Evolutionary conservation across 352 stramenopile genomes (phyloP), one percentile per base, ranked within the genome.

Genomic region (Thalassiosira mediterranea): DNA sequence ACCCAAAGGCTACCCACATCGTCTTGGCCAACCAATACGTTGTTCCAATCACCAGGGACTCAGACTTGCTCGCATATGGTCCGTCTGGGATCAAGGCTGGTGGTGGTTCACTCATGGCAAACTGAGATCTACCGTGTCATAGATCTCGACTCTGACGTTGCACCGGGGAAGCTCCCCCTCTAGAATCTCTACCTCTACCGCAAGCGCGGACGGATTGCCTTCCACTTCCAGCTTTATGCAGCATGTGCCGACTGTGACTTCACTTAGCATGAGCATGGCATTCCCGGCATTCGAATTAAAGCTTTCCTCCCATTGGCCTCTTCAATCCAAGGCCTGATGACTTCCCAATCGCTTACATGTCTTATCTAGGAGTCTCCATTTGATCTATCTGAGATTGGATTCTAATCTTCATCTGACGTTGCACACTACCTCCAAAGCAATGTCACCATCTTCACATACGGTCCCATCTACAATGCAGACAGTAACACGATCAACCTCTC

Each of bases 151-250:
- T 40, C 26, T 19, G 31, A 54, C 13, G 26, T 11, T 4, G n/a
- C 17, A 42, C 15, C 49, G 25, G 48, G 25, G 1, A 5, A 72
- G 19, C 38, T 42, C n/a, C 62, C 62, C 44, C 62, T 72, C 1
- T 56, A 46, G 52, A 40, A 64, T 44, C 49, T 64, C 4, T 72
- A 64, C 28, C 2, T 44, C 1, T 15, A 58, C n/a, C 49, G 31
- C 28, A 42, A 42, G 25, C n/a, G n/a, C n/a, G n/a, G n/a, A n/a
- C n/a, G n/a, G n/a, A n/a, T n/a, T n/a, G 1, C n/a, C 3, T 42
- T 72, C 28, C n/a, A 44, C 3, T 72, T 72, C 25, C 62, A 72
- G 25, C 32, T 72, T 3, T 72, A 64, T 62, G 62, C 48, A n/a
- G 62, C 25, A 25, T 72, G 62, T 46, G 10, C 4, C 17, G 62